These are phyloP conservation scores for Globisporangium solare DNA, from an alignment of 352 stramenopile genomes.

Conservation along the genomic window DNA sequence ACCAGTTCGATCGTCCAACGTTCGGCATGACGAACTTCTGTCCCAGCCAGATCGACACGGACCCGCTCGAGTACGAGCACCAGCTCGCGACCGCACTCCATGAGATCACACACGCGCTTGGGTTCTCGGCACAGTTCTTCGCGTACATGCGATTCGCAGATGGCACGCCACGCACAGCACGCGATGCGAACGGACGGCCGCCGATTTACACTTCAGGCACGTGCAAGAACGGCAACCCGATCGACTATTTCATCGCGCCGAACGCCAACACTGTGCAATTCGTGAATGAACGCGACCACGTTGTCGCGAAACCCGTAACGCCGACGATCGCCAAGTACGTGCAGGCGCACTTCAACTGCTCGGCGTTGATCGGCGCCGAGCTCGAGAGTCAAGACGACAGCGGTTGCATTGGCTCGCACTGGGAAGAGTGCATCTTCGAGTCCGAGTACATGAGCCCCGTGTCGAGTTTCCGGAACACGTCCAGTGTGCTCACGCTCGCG, in stretches of 20 bases:
- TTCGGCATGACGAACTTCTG: constrained; percentile 87
- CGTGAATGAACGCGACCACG: constrained; percentile 44
- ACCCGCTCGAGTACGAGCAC: constrained; percentile 44
- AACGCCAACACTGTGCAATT: constrained; percentile 47
- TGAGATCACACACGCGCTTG: constrained; percentile 78
- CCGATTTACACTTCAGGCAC: constrained; percentile 16
- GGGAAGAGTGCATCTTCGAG: constrained; percentile 82
- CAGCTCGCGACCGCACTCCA: constrained; percentile 74
- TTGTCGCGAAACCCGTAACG: constrained; percentile 66
- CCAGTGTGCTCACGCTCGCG: constrained; percentile 66
- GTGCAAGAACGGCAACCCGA: constrained; percentile 49
- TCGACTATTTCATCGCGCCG: constrained; percentile 35
- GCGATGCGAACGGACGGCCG: constrained; percentile 37
- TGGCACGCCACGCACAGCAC: constrained; percentile 58
- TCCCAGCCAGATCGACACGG: constrained; percentile 53
- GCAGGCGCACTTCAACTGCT: constrained; percentile 65
- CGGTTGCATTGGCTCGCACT: constrained; percentile 74
- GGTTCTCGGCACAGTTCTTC: constrained; percentile 76
- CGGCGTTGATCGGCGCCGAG: constrained; percentile 50
- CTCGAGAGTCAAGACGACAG: constrained; percentile 68
- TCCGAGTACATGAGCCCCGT: constrained; percentile 80
- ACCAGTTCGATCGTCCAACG: constrained; percentile 79
- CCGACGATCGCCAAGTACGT: constrained; percentile 55
- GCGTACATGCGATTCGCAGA: constrained; percentile 65
- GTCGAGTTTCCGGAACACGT: constrained; percentile 68